A percentile compares a stretch with the other conserved stretches of the same genome.
These are phyloP conservation scores for Kodamaea laetipori DNA, from an alignment of 805 yeast genomes.

Conservation along the genomic window DNA sequence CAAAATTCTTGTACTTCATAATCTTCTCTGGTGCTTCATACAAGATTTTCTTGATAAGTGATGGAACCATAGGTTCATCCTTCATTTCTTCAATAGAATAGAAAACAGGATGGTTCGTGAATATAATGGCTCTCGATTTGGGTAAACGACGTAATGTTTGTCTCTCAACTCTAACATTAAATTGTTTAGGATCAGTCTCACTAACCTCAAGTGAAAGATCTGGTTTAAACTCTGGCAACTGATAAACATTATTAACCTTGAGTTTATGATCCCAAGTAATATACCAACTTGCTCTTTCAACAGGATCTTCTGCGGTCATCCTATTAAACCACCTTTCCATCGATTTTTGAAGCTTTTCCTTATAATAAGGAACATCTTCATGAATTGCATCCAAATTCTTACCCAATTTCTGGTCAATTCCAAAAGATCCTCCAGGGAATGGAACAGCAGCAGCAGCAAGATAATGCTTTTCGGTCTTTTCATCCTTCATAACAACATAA, in stretches of 20 bases:
- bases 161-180: conserved; percentile 70
- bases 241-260: conserved; percentile 57
- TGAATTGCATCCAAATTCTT: conserved; percentile 64
- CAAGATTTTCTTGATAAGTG: conserved; percentile 64
- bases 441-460: conserved; percentile 76
- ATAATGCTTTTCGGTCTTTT: conserved; percentile 58
- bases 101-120: conserved; percentile 77
- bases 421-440: conserved; percentile 77
- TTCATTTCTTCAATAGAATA: conserved; percentile 77
- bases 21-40: conserved; percentile 69
- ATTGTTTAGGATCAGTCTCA: conserved; percentile 50
- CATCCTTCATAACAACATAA: conserved; percentile 59
- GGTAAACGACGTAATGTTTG: conserved; percentile 73
- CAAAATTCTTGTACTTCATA: conserved; percentile 64
- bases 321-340: conserved; percentile 75
- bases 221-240: conserved; percentile 47
- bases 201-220: conserved; percentile 33
- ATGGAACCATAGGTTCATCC: conserved; percentile 78
- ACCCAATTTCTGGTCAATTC: conserved; percentile 61
- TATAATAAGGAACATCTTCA: conserved; percentile 68
- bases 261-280: conserved; percentile 73
- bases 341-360: conserved; percentile 61
- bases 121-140: conserved; percentile 62
- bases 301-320: conserved; percentile 61
- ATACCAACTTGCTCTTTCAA: conserved; percentile 76